phyloP scores from a whole-genome alignment of 495 filamentous ascomycete species.

The Hypoxylon crocopeplum region DNA sequence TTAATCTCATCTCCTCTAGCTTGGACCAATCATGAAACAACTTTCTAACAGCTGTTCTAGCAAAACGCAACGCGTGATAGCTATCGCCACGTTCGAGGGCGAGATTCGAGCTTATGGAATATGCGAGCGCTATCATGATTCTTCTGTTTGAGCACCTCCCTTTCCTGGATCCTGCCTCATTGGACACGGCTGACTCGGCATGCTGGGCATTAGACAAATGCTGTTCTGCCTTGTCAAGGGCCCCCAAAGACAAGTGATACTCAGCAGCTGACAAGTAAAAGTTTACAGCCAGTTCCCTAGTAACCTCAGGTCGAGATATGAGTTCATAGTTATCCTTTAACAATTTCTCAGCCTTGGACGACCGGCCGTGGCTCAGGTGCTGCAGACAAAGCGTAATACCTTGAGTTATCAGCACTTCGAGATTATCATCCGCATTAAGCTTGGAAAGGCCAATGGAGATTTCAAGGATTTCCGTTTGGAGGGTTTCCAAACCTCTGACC shows the following conservation, averaged over 20 bases:
- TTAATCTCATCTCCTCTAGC: conserved; percentile 57
- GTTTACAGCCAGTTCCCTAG: conserved; percentile 49
- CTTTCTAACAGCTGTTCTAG: conserved; percentile 69
- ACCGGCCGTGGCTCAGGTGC: conserved; percentile 79
- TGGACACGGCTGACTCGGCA: conserved; percentile 30
- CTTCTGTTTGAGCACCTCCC: conserved; percentile 41
- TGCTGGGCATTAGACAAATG: conserved; percentile 47
- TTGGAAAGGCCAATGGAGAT: conserved; percentile 59
- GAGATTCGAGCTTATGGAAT: conserved; percentile 66
- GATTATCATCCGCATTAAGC: conserved; percentile 57
- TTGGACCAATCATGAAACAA: conserved; percentile 75
- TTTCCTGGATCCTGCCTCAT: conserved; percentile 27
- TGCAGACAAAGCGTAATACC: conserved; percentile 70
- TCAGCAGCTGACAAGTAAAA: conserved; percentile 78
- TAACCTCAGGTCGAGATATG: conserved; percentile 23
- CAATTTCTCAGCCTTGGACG: conserved; percentile 70
- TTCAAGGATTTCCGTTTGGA: conserved; percentile 55
- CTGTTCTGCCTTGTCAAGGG: conserved; percentile 61
- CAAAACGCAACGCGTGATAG: conserved; percentile 69
- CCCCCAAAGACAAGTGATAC: conserved; percentile 72
- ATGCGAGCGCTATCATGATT: conserved; percentile 57
- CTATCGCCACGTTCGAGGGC: conserved; percentile 68
- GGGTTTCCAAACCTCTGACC: conserved; percentile 66
- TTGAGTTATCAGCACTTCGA: conserved; percentile 64
- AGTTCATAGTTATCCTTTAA: conserved; percentile 64